Conservation (phyloP, 129 eudicot species). For the Heracleum sosnowskyi region DNA sequence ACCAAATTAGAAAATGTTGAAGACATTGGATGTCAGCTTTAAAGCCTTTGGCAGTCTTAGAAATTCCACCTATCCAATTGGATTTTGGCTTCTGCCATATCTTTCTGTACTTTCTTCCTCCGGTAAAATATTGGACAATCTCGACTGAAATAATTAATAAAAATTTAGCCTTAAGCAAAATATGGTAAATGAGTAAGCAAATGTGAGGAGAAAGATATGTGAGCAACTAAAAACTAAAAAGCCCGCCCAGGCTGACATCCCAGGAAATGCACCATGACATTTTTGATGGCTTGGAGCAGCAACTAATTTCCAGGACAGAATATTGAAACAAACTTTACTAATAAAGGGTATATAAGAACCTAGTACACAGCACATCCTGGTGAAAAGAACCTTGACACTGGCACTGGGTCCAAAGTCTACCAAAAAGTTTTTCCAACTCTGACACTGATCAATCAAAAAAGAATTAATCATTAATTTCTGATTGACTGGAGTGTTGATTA, state of each 20-base stretch:
- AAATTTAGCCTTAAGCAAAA: not conserved
- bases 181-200: not conserved
- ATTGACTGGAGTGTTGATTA: not conserved
- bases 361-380: constrained; percentile 94
- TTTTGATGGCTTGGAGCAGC: not conserved
- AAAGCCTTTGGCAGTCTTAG: constrained; percentile 12
- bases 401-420: constrained; percentile 96
- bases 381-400: constrained; percentile 99
- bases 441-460: constrained; percentile 41
- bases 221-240: not conserved
- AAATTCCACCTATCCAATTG: constrained; percentile 92
- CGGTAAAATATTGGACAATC: constrained; percentile 98
- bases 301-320: not conserved
- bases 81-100: constrained; percentile 94
- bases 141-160: constrained; percentile 41
- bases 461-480: not conserved
- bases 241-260: not conserved
- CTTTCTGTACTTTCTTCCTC: constrained; percentile 97
- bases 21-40: not conserved
- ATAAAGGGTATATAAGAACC: constrained; percentile 27
- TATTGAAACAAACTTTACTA: not conserved
- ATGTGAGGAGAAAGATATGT: not conserved
- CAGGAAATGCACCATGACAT: not conserved
- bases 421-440: constrained; percentile 77
- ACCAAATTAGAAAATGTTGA: not conserved